phyloP scores from a whole-genome alignment of 371 early-diverging fungal genomes.

The Lichtheimia ornata region DNA sequence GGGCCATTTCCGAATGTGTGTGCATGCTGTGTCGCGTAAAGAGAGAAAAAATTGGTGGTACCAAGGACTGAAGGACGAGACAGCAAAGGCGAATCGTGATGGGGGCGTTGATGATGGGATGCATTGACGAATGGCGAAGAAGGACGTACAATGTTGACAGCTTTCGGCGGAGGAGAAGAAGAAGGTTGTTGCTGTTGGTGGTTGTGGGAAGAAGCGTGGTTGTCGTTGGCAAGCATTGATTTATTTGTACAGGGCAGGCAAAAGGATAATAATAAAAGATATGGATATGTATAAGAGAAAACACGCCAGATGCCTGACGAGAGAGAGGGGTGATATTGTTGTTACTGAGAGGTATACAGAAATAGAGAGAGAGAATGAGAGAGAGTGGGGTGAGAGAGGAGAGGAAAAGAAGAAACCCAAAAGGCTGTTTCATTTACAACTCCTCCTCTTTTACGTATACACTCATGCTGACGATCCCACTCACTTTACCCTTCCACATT shows the following conservation, averaged over 20 bases:
- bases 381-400: constrained; percentile 9
- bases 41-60: constrained; percentile 14
- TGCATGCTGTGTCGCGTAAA: constrained; percentile 16
- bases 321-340: background rate
- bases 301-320: background rate
- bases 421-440: constrained; percentile 13
- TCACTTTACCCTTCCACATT: too few species aligned
- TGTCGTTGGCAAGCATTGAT: constrained; percentile 19
- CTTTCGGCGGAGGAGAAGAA: constrained; percentile 19
- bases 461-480: too few species aligned
- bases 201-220: constrained; percentile 3
- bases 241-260: constrained; percentile 4
- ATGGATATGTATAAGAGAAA: constrained; percentile 6
- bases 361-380: background rate
- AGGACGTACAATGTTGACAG: constrained; percentile 29
- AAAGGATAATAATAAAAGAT: constrained; percentile 1
- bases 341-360: background rate
- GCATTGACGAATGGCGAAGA: constrained; percentile 20
- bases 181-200: constrained; percentile 12
- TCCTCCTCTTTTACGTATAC: constrained; percentile 10
- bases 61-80: constrained; percentile 23
- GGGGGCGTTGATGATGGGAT: constrained; percentile 7
- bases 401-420: constrained; percentile 13
- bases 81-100: constrained; percentile 15
- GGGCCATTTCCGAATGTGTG: constrained; percentile 12